A percentile compares a stretch with the other conserved stretches of the same genome.
phyloP scores from a whole-genome alignment of 1,139 yeast species.

The Zygosaccharomyces pseudobailii region DNA sequence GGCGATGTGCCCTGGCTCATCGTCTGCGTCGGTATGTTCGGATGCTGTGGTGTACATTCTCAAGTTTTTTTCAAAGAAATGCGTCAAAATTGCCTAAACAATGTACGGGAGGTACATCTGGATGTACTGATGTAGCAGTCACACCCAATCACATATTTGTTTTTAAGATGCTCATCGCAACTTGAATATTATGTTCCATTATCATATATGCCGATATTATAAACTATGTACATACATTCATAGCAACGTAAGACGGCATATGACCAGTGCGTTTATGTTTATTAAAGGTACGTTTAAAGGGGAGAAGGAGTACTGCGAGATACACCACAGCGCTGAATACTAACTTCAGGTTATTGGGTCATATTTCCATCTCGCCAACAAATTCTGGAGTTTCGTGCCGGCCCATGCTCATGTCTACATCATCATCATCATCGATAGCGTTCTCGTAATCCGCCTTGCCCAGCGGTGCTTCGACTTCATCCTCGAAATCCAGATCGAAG shows the following conservation, averaged over 20 bases:
- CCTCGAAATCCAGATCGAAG: slow-evolving; percentile 93
- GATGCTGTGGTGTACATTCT: no score
- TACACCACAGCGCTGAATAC: not conserved
- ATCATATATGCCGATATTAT: not conserved
- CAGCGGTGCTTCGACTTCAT: slow-evolving; percentile 61
- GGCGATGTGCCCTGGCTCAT: not conserved
- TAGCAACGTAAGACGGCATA: not conserved
- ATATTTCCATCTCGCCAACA: slow-evolving; percentile 69
- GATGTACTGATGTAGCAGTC: not conserved
- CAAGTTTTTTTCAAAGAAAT: no score
- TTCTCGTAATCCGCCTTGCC: slow-evolving; percentile 23
- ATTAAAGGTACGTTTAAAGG: not conserved
- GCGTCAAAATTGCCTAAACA: not conserved
- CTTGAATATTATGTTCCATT: slow-evolving; percentile 2
- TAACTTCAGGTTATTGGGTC: slow-evolving; percentile 8
- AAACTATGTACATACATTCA: slow-evolving; percentile 1
- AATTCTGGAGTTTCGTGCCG: slow-evolving; percentile 49
- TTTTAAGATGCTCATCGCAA: not conserved
- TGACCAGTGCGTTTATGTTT: not conserved
- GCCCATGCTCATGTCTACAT: slow-evolving; percentile 25
- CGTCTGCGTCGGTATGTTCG: slow-evolving; percentile 1
- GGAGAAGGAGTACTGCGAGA: not conserved
- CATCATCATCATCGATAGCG: slow-evolving; percentile 33
- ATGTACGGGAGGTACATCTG: not conserved
- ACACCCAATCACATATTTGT: not conserved